Conservation (phyloP, 1,139 yeast species). For the Yamadazyma triangularis region DNA sequence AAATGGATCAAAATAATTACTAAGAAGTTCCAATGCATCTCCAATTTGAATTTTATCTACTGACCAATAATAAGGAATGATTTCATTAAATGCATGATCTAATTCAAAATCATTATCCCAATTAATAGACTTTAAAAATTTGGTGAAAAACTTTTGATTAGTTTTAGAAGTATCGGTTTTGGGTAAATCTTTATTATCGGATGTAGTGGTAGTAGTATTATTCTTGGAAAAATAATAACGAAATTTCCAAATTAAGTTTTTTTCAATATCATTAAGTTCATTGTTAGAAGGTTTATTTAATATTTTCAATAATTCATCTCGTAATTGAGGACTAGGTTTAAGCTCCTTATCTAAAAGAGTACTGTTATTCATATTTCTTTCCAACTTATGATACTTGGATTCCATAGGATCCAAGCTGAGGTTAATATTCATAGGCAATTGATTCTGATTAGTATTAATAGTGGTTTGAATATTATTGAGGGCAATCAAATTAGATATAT, state of each 20-base stretch:
- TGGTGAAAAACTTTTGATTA: conserved; percentile 55
- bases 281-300: conserved; percentile 80
- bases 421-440: conserved; percentile 2
- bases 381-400: conserved; percentile 75
- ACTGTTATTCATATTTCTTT: conserved; percentile 71
- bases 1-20: conserved; percentile 58
- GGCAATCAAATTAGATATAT: conserved; percentile 10
- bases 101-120: conserved; percentile 85
- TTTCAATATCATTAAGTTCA: conserved; percentile 76
- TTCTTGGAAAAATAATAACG: conserved; percentile 79
- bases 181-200: conserved; percentile 5
- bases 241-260: conserved; percentile 87
- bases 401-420: conserved; percentile 68
- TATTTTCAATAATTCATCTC: conserved; percentile 69
- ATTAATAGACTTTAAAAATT: conserved; percentile 80
- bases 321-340: conserved; percentile 80
- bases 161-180: conserved; percentile 25
- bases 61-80: conserved; percentile 41
- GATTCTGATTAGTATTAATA: conserved; percentile 1
- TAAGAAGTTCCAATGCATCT: conserved; percentile 84
- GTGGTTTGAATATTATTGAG: conserved; percentile 4
- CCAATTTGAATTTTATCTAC: conserved; percentile 80
- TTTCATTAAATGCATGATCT: conserved; percentile 64
- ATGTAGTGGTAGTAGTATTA: conserved; percentile 16
- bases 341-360: conserved; percentile 76